These are phyloP conservation scores for Ophiostoma tasmaniense DNA, from an alignment of 2,329 filamentous ascomycete genomes.

Conservation along the genomic window DNA sequence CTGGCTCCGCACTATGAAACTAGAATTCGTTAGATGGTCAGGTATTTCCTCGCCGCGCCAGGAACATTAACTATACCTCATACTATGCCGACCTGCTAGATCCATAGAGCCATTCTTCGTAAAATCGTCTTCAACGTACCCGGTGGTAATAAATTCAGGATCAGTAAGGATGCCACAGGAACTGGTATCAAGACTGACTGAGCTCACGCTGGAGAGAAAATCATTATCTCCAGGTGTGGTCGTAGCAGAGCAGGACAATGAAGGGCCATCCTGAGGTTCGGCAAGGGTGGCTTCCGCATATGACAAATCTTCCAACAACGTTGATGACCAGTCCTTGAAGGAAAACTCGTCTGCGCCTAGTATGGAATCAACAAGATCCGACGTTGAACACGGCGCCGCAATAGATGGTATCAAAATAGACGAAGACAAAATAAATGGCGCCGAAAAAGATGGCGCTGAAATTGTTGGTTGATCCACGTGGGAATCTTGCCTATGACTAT, in stretches of 20 bases:
- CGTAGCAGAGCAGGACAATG: not conserved
- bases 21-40: not conserved
- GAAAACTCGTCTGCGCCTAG: not conserved
- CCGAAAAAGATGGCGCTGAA: not conserved
- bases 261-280: not conserved
- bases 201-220: not conserved
- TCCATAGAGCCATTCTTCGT: not conserved
- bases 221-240: not conserved
- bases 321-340: not conserved
- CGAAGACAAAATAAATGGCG: no score
- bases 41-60: no score
- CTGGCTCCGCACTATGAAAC: not conserved
- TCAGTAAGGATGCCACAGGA: not conserved
- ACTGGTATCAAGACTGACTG: no score
- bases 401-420: no score
- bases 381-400: no score
- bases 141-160: not conserved
- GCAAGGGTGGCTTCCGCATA: no score
- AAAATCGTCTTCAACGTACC: not conserved
- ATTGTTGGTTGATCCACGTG: not conserved
- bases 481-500: not conserved
- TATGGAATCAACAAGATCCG: not conserved
- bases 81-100: not conserved
- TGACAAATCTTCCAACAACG: not conserved
- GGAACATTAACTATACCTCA: not conserved